phyloP scores from a whole-genome alignment of 345 rosid species.

The Gossypium mustelinum region DNA sequence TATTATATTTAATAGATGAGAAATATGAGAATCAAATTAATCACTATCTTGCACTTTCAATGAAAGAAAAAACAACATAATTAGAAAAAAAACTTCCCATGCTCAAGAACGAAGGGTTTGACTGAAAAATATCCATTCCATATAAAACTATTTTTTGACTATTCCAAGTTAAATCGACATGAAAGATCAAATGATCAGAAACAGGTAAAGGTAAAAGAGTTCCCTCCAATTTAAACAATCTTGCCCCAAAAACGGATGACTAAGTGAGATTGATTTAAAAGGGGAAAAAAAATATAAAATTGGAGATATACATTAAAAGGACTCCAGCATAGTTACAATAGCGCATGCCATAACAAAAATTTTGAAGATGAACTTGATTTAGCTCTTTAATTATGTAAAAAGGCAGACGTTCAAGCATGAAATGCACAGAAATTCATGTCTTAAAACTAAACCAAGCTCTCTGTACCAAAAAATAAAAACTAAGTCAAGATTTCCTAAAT shows the following conservation, averaged over 20 bases:
- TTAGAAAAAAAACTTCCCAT: neutral
- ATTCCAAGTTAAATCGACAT: neutral
- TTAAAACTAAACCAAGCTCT: neutral
- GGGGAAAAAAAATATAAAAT: neutral
- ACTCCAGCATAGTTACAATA: neutral
- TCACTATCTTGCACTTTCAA: neutral
- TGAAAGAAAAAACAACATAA: neutral
- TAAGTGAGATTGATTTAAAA: neutral
- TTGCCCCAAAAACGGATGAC: neutral
- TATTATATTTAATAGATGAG: neutral
- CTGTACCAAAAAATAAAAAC: neutral
- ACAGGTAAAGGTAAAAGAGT: neutral
- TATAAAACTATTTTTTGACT: neutral
- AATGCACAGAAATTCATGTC: neutral
- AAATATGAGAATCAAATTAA: neutral
- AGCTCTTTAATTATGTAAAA: neutral
- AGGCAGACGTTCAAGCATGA: neutral
- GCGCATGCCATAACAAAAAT: neutral
- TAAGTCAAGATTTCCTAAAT: neutral
- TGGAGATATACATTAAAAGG: neutral
- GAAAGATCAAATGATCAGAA: neutral
- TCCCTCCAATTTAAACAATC: neutral
- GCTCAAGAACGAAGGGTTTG: neutral
- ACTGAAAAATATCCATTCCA: neutral
- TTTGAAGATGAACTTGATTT: slow-evolving; percentile 1